A percentile compares a stretch with the other conserved stretches of the same genome.
These are phyloP conservation scores for Stachybotrys elegans DNA, from an alignment of 2,329 filamentous ascomycete genomes.

Conservation along the genomic window DNA sequence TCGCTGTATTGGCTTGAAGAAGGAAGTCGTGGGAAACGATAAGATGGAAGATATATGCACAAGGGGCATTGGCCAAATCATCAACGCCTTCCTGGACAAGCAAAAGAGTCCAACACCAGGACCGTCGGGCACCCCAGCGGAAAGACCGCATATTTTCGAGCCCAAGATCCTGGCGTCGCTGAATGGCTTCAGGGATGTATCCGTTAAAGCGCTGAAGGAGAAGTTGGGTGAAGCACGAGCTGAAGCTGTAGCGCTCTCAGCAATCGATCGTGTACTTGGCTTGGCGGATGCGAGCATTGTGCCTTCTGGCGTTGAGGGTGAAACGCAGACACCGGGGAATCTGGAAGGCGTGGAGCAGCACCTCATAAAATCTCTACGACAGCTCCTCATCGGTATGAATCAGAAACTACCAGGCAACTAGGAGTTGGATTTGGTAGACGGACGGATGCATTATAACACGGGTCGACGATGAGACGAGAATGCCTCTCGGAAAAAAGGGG, in stretches of 20 bases:
- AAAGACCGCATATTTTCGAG: constrained; percentile 27
- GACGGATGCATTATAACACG: too few species aligned
- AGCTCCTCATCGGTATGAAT: constrained; percentile 34
- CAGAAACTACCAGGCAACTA: constrained; percentile 30
- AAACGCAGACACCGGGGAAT: constrained; percentile 24
- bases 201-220: constrained; percentile 34
- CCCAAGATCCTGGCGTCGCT: constrained; percentile 36
- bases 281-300: constrained; percentile 39
- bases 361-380: constrained; percentile 34
- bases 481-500: too few species aligned
- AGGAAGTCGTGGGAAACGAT: constrained; percentile 36
- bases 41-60: constrained; percentile 43
- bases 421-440: too few species aligned
- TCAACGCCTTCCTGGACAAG: constrained; percentile 37
- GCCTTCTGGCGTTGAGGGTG: constrained; percentile 25
- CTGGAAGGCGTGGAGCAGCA: constrained; percentile 36
- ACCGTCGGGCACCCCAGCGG: constrained; percentile 16
- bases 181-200: constrained; percentile 40
- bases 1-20: constrained; percentile 43
- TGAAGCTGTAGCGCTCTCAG: constrained; percentile 43
- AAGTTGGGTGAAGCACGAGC: constrained; percentile 36
- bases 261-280: constrained; percentile 45
- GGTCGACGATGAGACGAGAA: too few species aligned
- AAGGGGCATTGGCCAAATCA: constrained; percentile 35
- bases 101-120: constrained; percentile 29